phyloP scores from a whole-genome alignment of 106 monocot species.

The Dendrobium catenatum region DNA sequence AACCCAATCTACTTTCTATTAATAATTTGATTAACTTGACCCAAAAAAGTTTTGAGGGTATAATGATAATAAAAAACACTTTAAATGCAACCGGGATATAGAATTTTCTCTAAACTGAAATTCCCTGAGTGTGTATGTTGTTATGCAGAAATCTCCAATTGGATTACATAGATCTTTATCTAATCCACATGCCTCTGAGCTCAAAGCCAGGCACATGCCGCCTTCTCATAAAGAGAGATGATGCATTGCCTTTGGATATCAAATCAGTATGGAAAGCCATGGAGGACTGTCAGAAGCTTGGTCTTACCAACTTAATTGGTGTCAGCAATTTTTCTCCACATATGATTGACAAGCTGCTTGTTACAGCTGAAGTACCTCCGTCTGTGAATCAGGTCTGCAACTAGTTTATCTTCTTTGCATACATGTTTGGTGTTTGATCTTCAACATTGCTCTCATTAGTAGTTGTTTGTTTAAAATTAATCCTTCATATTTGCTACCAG shows the following conservation, averaged over 20 bases:
- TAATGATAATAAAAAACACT: too few relatives aligned
- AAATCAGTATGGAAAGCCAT: constrained; percentile 38
- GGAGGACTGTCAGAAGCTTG: constrained; percentile 46
- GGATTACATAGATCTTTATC: constrained; percentile 55
- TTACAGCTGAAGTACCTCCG: constrained; percentile 23
- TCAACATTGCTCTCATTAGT: too few relatives aligned
- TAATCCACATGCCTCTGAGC: constrained; percentile 35
- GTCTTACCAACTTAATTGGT: constrained; percentile 30
- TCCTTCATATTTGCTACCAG: too few relatives aligned
- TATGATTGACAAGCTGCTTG: constrained; percentile 24
- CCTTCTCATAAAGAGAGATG: constrained; percentile 25
- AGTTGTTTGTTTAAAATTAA: too few relatives aligned
- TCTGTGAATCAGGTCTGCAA: constrained; percentile 29
- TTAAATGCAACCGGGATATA: too few relatives aligned
- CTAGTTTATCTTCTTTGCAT: too few relatives aligned
- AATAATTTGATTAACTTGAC: too few relatives aligned
- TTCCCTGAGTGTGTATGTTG: neutral
- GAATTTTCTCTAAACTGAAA: too few relatives aligned
- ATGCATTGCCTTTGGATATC: constrained; percentile 25
- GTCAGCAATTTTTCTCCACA: constrained; percentile 46
- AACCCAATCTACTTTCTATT: too few relatives aligned
- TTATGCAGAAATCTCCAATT: constrained; percentile 24
- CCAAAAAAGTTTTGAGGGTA: too few relatives aligned
- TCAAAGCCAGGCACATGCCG: neutral
- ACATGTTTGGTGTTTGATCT: too few relatives aligned